Conservation (phyloP, 495 filamentous ascomycete genomes). For the Neurospora sp. region DNA sequence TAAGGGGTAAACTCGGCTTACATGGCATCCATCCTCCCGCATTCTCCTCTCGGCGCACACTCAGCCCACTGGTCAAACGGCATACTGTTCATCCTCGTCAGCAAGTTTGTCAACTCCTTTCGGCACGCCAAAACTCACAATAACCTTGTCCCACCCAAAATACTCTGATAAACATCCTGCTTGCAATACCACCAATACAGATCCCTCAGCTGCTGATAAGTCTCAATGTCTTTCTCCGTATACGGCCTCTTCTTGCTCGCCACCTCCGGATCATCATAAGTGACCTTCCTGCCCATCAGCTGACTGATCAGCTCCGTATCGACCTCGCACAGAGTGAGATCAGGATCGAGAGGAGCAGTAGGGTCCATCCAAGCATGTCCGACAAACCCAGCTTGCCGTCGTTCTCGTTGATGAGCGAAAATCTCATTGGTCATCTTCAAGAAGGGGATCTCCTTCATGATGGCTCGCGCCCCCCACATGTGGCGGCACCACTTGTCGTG, state of each 20-base stretch:
- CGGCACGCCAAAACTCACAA: conserved; percentile 50
- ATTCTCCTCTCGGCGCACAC: conserved; percentile 71
- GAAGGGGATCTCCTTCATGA: conserved; percentile 77
- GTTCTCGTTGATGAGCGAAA: conserved; percentile 44
- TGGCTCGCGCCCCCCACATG: conserved; percentile 69
- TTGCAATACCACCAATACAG: conserved; percentile 96
- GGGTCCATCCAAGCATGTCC: conserved; percentile 17
- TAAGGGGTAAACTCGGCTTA: conserved; percentile 19
- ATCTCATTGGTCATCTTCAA: conserved; percentile 54
- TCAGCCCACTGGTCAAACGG: conserved; percentile 71
- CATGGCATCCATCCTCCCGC: conserved; percentile 69
- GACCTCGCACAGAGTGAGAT: conserved; percentile 16
- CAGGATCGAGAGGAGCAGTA: conserved; percentile 1
- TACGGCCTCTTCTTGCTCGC: conserved; percentile 22
- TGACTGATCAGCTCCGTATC: conserved; percentile 27
- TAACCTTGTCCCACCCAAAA: conserved; percentile 73
- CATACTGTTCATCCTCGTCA: conserved; percentile 43
- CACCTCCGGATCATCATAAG: conserved; percentile 20
- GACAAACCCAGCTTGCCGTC: conserved; percentile 5
- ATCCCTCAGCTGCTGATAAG: conserved; percentile 71
- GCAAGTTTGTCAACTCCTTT: background rate
- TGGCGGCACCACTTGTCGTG: conserved; percentile 95
- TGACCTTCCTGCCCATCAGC: conserved; percentile 26
- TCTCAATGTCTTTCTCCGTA: conserved; percentile 62
- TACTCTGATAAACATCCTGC: conserved; percentile 84